Conservation (phyloP, 2,329 filamentous ascomycete genomes). For the Harringtonia aguacate region DNA sequence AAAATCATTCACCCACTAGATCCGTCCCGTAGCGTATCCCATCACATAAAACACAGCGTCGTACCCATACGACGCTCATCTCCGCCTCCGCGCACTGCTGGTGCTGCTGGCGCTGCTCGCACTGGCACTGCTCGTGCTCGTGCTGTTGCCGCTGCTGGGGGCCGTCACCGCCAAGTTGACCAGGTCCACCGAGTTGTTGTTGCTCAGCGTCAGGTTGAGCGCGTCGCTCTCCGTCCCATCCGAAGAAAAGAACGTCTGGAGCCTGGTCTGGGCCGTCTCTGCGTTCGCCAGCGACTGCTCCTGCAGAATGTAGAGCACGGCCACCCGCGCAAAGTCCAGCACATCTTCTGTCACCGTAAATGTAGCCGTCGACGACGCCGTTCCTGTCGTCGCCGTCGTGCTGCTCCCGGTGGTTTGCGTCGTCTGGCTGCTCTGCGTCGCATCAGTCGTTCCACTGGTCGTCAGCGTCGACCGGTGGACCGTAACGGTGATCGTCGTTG, state of each 20-base stretch:
- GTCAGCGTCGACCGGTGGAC: no score
- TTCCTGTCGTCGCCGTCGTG: slow-evolving; percentile 11
- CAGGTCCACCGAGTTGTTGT: slow-evolving; percentile 37
- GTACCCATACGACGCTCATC: neutral
- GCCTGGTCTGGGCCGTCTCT: slow-evolving; percentile 37
- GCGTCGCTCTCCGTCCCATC: slow-evolving; percentile 21
- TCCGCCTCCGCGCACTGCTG: neutral
- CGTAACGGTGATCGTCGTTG: no score
- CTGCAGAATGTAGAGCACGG: slow-evolving; percentile 52
- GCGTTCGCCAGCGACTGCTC: slow-evolving; percentile 39
- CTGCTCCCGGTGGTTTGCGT: slow-evolving; percentile 10
- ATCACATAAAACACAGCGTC: no score
- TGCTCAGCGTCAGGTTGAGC: slow-evolving; percentile 23
- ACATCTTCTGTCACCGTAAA: slow-evolving; percentile 44
- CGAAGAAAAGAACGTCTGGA: slow-evolving; percentile 44
- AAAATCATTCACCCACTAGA: no score
- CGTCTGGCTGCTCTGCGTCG: slow-evolving; percentile 14
- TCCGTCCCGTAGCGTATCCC: no score
- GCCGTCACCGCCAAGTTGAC: slow-evolving; percentile 24
- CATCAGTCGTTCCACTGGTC: slow-evolving; percentile 16
- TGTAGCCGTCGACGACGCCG: slow-evolving; percentile 18
- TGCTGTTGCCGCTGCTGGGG: neutral
- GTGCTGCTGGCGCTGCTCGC: neutral
- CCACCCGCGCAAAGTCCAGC: slow-evolving; percentile 53
- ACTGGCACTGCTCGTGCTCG: neutral